These are phyloP conservation scores for Pyrenochaeta sp. DNA, from an alignment of 2,329 filamentous ascomycete species.

Conservation along the genomic window DNA sequence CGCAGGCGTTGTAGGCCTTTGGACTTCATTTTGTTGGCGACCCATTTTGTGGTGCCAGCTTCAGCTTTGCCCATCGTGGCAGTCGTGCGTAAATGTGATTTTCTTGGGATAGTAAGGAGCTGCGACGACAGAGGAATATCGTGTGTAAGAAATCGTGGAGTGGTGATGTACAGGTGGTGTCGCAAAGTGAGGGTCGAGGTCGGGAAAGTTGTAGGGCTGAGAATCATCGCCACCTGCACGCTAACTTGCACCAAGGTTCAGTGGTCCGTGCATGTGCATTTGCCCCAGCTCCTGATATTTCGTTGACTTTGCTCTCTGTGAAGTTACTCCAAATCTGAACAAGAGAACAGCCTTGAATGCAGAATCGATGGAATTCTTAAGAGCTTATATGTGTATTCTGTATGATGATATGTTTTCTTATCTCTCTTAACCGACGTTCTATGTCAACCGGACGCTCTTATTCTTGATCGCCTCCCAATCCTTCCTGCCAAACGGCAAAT, in stretches of 20 bases:
- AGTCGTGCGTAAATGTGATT: constrained; percentile 6
- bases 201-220: constrained; percentile 13
- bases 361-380: not conserved
- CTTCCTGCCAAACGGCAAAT: constrained; percentile 50
- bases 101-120: not conserved
- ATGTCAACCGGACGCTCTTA: constrained; percentile 38
- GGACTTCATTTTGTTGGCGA: constrained; percentile 89
- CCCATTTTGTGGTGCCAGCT: constrained; percentile 87
- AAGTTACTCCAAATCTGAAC: not conserved
- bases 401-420: not conserved
- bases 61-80: constrained; percentile 85
- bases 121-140: not conserved
- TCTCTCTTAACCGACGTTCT: not conserved
- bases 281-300: too few relatives aligned
- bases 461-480: constrained; percentile 48
- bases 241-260: not conserved
- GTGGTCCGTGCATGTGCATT: not conserved
- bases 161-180: not conserved
- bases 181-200: not conserved
- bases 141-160: not conserved
- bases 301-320: too few relatives aligned
- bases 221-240: constrained; percentile 12
- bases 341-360: not conserved
- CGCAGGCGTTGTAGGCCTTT: constrained; percentile 70
- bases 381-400: too few relatives aligned